Conservation (phyloP, 2,329 filamentous ascomycete genomes). For the Phaeosphaeria sp. region DNA sequence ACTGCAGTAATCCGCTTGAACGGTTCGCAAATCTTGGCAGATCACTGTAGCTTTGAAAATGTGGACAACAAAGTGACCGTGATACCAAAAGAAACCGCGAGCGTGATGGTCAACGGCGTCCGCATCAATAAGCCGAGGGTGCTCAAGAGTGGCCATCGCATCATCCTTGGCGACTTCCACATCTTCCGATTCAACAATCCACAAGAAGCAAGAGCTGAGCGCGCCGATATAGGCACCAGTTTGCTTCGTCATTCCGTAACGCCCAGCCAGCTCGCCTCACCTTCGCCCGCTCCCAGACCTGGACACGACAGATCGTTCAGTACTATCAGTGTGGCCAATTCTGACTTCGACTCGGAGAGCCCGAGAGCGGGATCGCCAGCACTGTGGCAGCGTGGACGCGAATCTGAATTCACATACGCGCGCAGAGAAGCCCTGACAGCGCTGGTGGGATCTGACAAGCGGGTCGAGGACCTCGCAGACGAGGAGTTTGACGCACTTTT, state of each 20-base stretch:
- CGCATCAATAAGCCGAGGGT: slow-evolving; percentile 85
- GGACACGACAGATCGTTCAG: slow-evolving; percentile 74
- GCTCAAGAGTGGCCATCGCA: slow-evolving; percentile 88
- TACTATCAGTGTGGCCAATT: slow-evolving; percentile 75
- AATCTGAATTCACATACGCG: slow-evolving; percentile 95
- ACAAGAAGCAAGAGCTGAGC: slow-evolving; percentile 90
- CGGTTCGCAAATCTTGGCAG: slow-evolving; percentile 87
- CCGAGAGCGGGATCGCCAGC: slow-evolving; percentile 83
- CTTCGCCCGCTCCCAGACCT: slow-evolving; percentile 67
- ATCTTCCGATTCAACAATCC: slow-evolving; percentile 99
- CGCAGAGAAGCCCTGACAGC: slow-evolving; percentile 91
- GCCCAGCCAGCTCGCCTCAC: slow-evolving; percentile 68
- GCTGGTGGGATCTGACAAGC: slow-evolving; percentile 88
- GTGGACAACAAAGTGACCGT: slow-evolving; percentile 91
- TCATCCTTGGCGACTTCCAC: slow-evolving; percentile 97
- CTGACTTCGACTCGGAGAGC: slow-evolving; percentile 74
- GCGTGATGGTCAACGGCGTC: slow-evolving; percentile 97
- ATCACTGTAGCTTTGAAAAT: slow-evolving; percentile 96
- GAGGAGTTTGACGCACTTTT: slow-evolving; percentile 94
- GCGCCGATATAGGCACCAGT: slow-evolving; percentile 79
- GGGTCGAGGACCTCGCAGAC: slow-evolving; percentile 86
- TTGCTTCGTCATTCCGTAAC: slow-evolving; percentile 82
- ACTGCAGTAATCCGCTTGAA: slow-evolving; percentile 92
- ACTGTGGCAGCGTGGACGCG: slow-evolving; percentile 70
- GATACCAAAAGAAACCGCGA: slow-evolving; percentile 86